Percentiles rank a stretch among this genome's conserved stretches.
phyloP scores from a whole-genome alignment of 768 basidiomycete genomes.

The Auricularia sp. region DNA sequence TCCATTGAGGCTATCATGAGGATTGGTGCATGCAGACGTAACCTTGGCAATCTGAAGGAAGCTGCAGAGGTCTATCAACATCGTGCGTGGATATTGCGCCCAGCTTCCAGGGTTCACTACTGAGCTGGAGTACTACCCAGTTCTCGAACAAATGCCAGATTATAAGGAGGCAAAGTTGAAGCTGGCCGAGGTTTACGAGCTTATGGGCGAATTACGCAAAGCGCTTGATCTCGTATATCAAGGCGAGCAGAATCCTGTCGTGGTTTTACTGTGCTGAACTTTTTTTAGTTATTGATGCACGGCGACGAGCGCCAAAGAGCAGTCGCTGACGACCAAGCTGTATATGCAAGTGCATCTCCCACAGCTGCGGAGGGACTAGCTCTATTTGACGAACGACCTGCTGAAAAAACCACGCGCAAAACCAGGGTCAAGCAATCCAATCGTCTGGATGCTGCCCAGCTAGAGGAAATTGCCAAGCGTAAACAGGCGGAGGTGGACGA shows the following conservation, averaged over 20 bases:
- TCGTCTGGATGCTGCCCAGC: slow-evolving; percentile 46
- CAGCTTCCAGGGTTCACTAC: neutral
- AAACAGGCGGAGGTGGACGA: slow-evolving; percentile 54
- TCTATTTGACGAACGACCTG: slow-evolving; percentile 43
- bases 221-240: slow-evolving; percentile 78
- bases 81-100: slow-evolving; percentile 34
- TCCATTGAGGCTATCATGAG: slow-evolving; percentile 61
- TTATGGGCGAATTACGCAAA: slow-evolving; percentile 64
- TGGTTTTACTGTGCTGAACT: neutral
- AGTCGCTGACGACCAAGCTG: slow-evolving; percentile 7
- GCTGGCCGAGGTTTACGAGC: slow-evolving; percentile 83
- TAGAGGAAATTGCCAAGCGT: slow-evolving; percentile 51
- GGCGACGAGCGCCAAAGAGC: slow-evolving; percentile 12
- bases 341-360: neutral
- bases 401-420: slow-evolving; percentile 25
- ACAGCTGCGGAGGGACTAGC: slow-evolving; percentile 21
- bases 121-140: neutral
- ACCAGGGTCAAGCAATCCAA: slow-evolving; percentile 27
- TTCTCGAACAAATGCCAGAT: slow-evolving; percentile 40
- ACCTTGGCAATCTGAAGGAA: slow-evolving; percentile 61
- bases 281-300: slow-evolving; percentile 26
- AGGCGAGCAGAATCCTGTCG: slow-evolving; percentile 35
- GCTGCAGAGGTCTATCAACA: slow-evolving; percentile 79
- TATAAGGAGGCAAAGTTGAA: slow-evolving; percentile 82
- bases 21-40: slow-evolving; percentile 72